Evolutionary conservation across 1,284 basidiomycete species (phyloP).

Genomic region (Cronartium quercuum): DNA sequence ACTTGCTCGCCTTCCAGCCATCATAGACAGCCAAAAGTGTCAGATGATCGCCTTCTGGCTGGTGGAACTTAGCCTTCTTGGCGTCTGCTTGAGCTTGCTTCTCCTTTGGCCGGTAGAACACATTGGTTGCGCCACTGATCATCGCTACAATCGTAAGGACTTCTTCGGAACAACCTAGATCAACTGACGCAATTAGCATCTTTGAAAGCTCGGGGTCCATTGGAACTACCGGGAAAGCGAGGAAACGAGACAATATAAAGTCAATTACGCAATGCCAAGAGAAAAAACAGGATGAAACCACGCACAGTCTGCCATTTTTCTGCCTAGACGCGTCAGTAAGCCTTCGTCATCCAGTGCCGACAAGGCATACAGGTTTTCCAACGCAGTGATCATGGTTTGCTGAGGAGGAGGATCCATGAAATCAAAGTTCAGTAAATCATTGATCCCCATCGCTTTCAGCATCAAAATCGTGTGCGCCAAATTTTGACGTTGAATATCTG

Average conservation of each 20-base stretch:
- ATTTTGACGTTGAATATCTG: constrained; percentile 95
- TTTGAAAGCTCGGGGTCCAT: constrained; percentile 94
- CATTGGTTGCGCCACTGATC: constrained; percentile 81
- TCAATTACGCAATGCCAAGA: background rate
- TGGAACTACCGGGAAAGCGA: constrained; percentile 58
- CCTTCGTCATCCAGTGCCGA: constrained; percentile 97
- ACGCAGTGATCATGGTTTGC: constrained; percentile 78
- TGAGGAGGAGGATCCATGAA: constrained; percentile 99
- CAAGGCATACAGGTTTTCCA: constrained; percentile 88
- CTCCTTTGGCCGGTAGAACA: constrained; percentile 97
- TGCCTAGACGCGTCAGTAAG: constrained; percentile 79
- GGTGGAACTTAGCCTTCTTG: constrained; percentile 95
- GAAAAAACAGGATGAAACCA: background rate
- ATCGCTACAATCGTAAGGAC: constrained; percentile 95
- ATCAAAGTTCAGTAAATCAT: constrained; percentile 94
- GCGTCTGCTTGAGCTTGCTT: constrained; percentile 98
- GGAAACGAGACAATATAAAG: background rate
- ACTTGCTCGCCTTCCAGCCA: constrained; percentile 92
- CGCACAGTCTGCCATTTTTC: constrained; percentile 85
- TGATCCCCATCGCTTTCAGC: constrained; percentile 98
- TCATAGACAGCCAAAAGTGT: constrained; percentile 96
- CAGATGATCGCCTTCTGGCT: constrained; percentile 94
- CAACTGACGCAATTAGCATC: constrained; percentile 98
- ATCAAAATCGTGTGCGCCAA: constrained; percentile 85
- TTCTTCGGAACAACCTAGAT: constrained; percentile 89